Base-by-base conservation (phyloP, 2,329 filamentous ascomycete genomes). In the Alternaria postmessia region DNA sequence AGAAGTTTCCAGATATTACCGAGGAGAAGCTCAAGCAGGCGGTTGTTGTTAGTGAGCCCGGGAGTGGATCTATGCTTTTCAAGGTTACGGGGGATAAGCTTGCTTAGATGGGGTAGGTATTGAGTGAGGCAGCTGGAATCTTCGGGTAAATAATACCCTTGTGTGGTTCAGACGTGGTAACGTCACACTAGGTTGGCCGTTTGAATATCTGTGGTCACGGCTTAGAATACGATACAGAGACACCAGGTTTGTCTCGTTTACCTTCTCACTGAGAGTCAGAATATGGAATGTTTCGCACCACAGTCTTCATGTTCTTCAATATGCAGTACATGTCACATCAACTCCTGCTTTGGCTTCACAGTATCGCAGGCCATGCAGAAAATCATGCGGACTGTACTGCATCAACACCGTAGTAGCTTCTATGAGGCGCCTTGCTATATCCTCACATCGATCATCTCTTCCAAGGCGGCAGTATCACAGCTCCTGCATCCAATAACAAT, bases 31-130 rank as follows among this genome's bases (percentile, higher is more conserved):
- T 90, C 72, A 85, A 87, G 57, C 88, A 89, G 51, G 94, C 94
- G 0, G 90, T 98, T 61, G 91, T 98, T 28, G 93, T 96, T 48
- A 96, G 92, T 74, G 90, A 92, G 78, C 95, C 95, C 0, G 92
- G 92, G 5, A 89, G 89, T 67, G 93, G 93, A 11, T 84, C 82
- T 64, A 78, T 73, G 51, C 62, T 79, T 7, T 74, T 76, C 62
- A 78, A 74, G 62, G 68, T 78, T 11, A 63, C 67, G 6, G 75
- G 75, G 0, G 73, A 73, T 8, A 71, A 65, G 36, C 63, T 79
- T 34, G 68, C 66, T 14, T 79, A 65, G 61, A 47, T 20, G 14
- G 2, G 9, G 18, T 4, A 1, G 12, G 14, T 14, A 1, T 32
- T 54, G 16, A 24, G 12, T 47, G 9, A 7, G n/a, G 7, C 20